Base-by-base conservation (phyloP, 1,284 basidiomycete genomes). In the Ustilago cynodontis region DNA sequence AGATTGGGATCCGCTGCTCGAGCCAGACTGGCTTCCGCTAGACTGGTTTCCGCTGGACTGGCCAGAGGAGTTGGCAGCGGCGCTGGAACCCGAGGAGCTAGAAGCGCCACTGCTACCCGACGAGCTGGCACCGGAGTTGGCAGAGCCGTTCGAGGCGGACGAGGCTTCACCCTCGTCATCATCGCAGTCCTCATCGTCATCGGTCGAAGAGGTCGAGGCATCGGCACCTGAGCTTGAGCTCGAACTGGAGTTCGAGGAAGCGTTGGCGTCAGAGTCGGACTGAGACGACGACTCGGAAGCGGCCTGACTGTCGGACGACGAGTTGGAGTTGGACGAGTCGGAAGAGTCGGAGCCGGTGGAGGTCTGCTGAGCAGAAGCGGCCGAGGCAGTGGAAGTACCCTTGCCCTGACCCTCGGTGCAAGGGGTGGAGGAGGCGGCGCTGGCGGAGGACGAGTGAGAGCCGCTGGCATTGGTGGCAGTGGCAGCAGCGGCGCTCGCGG, bases 341-440 rank as follows among this genome's bases (percentile, higher is more conserved):
- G 71, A 59, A 11, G 52, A 54, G 31, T 31, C 35, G n/a, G 52
- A 37, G 52, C 47, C 39, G 39, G 54, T 45, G 14, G 49, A 39
- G 22, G 59, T 67, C 58, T 53, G 47, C 50, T 65, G 63, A 41
- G 71, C 51, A 20, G 33, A 14, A 4, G 39, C 52, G 20, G 60
- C 60, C n/a, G 68, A 64, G 26, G 35, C 50, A 52, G 50, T 52
- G 3, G 50, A 33, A 35, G 52, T 54, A 22, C 20, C 52, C 24
- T 49, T 49, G 24, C 47, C 47, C 47, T 49, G 47, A 28, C 26
- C 47, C 24, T 49, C 47, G 47, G 47, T 49, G 26, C 47, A 31
- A 22, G 61, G 56, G 28, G 52, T 49, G 13, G 58, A 43, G 24
- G 61, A 56, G 39, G 59, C 14, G 33, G 49, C 37, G 29, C 24